phyloP scores from a whole-genome alignment of 345 rosid species.

The Acer saccharum region DNA sequence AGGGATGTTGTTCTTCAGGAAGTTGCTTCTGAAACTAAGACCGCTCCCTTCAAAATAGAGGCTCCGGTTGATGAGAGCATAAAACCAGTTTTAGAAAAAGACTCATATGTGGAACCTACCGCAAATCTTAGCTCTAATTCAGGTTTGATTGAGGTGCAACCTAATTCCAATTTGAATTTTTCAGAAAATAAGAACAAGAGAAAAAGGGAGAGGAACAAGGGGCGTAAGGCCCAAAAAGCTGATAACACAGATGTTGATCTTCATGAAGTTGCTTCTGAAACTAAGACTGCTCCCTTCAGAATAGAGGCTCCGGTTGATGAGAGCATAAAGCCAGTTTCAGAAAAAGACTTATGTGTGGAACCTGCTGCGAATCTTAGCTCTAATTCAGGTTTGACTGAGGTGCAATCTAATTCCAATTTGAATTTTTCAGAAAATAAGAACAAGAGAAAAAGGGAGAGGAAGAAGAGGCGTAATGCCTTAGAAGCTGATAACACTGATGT shows the following conservation, averaged over 20 bases:
- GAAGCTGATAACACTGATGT: not conserved
- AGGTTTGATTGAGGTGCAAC: not conserved
- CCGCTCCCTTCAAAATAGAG: not conserved
- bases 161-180: conserved; percentile 10
- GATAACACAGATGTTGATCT: not conserved
- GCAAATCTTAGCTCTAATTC: not conserved
- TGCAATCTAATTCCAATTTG: conserved; percentile 10
- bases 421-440: conserved; percentile 15
- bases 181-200: conserved; percentile 19
- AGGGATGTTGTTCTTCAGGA: not conserved
- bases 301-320: conserved; percentile 12
- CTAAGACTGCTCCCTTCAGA: not conserved
- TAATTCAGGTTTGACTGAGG: not conserved
- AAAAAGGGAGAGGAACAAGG: conserved; percentile 7
- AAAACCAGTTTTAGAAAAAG: not conserved
- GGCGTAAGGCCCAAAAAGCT: not conserved
- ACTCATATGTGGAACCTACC: not conserved
- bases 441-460: conserved; percentile 17
- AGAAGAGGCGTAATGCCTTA: not conserved
- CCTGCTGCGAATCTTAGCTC: not conserved
- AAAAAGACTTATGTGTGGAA: not conserved
- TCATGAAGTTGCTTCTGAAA: conserved; percentile 6
- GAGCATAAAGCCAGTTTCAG: not conserved
- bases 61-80: conserved; percentile 12
- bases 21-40: not conserved